Base-by-base conservation (phyloP, 306 rosid species). In the Cucurbita moschata region DNA sequence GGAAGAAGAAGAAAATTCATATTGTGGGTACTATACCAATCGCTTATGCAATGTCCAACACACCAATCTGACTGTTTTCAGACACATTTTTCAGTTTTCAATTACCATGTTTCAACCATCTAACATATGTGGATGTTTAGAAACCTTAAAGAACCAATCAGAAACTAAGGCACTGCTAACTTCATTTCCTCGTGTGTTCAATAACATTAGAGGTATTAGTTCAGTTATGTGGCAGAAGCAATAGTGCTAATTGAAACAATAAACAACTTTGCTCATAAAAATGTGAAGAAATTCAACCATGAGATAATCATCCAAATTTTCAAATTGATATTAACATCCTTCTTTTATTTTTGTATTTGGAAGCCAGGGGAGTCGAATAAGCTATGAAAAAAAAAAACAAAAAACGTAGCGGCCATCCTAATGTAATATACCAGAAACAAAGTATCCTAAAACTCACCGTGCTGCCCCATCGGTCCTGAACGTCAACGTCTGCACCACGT, bases 391-490 rank as follows among this genome's bases (percentile, higher is more conserved):
- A 30, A 30, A 2, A 30, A 30, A 0, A 30, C 0, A 30, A 30
- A 30, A 30, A 30, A 30, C 30, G 30, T 26, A 26, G 30, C 30
- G 1, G 30, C 30, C 30, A 1, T 26, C 30, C 30, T 30, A 30
- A 30, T 30, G 35, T 30, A 30, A 30, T 30, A 30, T 30, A 30
- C 35, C 35, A 30, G 35, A 30, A 30, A 30, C 35, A 30, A 4
- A 30, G 59, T 42, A 70, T 70, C 55, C 59, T 8, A 8, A 69
- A 23, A 70, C 74, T 70, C 85, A 94, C 99, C 70, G 95, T 83
- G 84, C 99, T 94, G 15, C 96, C 94, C 99, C 99, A 94, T 14
- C 92, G 88, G 76, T 94, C 99, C 43, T 64, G 72, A 0, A 85
- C 81, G 65, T 91, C 89, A 10, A 91, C 84, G 5, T 77, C 69